Conservation (phyloP, 139 green algal species). For the Picochlorum costavermella region DNA sequence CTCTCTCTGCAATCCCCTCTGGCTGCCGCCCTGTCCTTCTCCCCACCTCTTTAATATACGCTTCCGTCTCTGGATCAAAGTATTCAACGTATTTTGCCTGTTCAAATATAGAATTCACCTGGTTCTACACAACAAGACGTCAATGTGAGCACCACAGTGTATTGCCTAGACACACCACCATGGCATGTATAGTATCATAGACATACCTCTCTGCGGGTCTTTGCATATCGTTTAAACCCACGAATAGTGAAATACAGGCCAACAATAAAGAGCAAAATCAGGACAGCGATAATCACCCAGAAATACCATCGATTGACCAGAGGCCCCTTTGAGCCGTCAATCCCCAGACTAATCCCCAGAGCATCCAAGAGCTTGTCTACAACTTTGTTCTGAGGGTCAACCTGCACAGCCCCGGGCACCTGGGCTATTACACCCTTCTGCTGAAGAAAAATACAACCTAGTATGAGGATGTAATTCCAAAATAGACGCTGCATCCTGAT, state of each 20-base stretch:
- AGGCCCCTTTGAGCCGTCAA: not conserved
- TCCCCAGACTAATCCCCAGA: not conserved
- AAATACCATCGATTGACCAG: constrained; percentile 6
- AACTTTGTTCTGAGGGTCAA: not conserved
- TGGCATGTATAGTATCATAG: too few relatives aligned
- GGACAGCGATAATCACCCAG: not conserved
- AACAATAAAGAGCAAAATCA: not conserved
- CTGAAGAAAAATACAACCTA: too few relatives aligned
- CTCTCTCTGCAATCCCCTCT: not conserved
- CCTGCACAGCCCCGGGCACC: not conserved
- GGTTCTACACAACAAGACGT: not conserved
- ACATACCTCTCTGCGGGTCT: not conserved
- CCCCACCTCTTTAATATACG: not conserved
- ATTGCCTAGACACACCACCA: too few relatives aligned
- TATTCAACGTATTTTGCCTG: not conserved
- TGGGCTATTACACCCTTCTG: too few relatives aligned
- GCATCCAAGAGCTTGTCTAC: not conserved
- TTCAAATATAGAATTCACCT: not conserved
- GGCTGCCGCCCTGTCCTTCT: not conserved
- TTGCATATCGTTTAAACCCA: not conserved
- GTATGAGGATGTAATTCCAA: too few relatives aligned
- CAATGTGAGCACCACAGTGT: too few relatives aligned
- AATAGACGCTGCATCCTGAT: too few relatives aligned
- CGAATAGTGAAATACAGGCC: not conserved
- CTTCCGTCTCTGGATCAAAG: not conserved